Evolutionary conservation across 192 early-diverging fungal species (phyloP), one percentile per base, ranked within the genome.

Genomic region (Coemansia sp.): DNA sequence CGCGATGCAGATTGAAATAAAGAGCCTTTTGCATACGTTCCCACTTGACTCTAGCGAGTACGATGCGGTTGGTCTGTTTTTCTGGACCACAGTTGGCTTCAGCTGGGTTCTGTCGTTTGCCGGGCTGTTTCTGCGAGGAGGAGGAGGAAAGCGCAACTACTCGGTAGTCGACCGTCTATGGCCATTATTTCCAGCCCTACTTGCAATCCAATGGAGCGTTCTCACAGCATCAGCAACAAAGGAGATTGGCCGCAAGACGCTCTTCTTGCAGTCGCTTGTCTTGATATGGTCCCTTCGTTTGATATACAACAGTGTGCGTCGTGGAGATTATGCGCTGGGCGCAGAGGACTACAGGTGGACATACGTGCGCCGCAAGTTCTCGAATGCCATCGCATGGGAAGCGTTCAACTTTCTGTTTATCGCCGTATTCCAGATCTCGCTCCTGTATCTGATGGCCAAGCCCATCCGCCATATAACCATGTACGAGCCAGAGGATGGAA

Each of bases 281-380:
- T 62, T 78, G 0, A 20, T 88, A 20, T 97, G 95, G 95, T 88
- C 89, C 8, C 7, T 75, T 1, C 87, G 94, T 20, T 72, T 95
- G 43, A 92, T 91, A 0, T 92, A 82, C 71, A 95, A 94, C 78
- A 93, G 92, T 66, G 73, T 80, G 21, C 66, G 94, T 12, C 90
- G 92, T 65, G 94, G 92, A 2, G 92, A 92, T 6, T 95, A 92
- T 72, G 69, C 74, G 8, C 62, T 73, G 51, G 78, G 82, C 18
- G 84, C 76, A 6, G 88, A 96, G 65, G 94, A 95, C 53, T 92
- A 94, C 68, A 88, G 94, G 2, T 97, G 90, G 88, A 72, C 72
- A 5, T 78, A 79, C 15, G 81, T 89, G 21, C 68, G 63, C 26
- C 43, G 59, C 24, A 21, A 56, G 23, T 45, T 62, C 39, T 30